Conservation (phyloP, 1,284 basidiomycete genomes). For the Trichosporon sp. region DNA sequence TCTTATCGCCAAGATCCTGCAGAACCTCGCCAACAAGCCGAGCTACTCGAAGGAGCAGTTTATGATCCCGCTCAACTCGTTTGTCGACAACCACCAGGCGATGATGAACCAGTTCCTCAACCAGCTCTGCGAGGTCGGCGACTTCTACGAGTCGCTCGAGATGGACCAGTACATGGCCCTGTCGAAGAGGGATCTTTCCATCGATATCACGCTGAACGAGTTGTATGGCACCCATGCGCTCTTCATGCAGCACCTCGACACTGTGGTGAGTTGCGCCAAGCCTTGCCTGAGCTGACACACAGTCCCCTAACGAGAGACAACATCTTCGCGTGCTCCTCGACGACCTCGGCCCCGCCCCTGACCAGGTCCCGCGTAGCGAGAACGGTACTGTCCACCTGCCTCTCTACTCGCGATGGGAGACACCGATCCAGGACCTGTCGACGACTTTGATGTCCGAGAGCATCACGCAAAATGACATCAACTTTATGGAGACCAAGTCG, state of each 20-base stretch:
- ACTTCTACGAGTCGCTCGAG: conserved; percentile 99
- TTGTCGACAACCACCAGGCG: conserved; percentile 97
- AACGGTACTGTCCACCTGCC: conserved; percentile 90
- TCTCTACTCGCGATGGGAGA: conserved; percentile 98
- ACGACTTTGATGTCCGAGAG: conserved; percentile 88
- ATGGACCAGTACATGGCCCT: conserved; percentile 99
- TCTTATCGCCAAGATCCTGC: conserved; percentile 98
- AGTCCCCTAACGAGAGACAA: conserved; percentile 97
- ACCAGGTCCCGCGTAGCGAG: conserved; percentile 96
- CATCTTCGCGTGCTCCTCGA: conserved; percentile 94
- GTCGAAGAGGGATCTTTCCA: conserved; percentile 96
- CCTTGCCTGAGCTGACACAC: conserved; percentile 20
- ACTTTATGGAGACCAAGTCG: conserved; percentile 99
- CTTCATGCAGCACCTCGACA: conserved; percentile 91
- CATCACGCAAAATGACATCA: conserved; percentile 95
- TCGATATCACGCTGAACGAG: conserved; percentile 99
- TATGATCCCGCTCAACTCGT: conserved; percentile 97
- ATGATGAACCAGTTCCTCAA: conserved; percentile 97
- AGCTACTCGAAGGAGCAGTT: conserved; percentile 97
- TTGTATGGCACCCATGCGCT: conserved; percentile 96
- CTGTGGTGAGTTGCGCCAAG: conserved; percentile 66
- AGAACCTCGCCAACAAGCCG: conserved; percentile 98
- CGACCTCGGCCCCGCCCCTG: conserved; percentile 87
- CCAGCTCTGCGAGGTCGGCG: conserved; percentile 94
- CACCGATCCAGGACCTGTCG: conserved; percentile 95